Base-by-base conservation (phyloP, 2,329 filamentous ascomycete genomes). In the Pseudogymnoascus sp. region DNA sequence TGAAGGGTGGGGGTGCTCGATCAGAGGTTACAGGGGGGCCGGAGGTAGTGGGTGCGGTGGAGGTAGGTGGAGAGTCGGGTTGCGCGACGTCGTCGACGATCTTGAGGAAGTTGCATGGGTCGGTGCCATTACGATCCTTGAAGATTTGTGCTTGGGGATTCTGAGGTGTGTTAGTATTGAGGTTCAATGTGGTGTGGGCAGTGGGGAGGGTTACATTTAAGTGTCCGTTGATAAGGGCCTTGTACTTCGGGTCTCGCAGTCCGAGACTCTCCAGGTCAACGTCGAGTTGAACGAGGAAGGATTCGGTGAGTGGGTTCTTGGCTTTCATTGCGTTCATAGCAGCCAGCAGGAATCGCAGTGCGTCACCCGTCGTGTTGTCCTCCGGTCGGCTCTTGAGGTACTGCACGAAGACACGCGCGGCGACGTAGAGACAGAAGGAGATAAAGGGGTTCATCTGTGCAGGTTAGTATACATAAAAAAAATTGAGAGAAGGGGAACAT, bases 341-440 rank as follows among this genome's bases (percentile, higher is more conserved):
- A 18, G 88, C 87, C 1, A 97, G 82, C 14, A 97, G 82, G 73
- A 99, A 97, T 63, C 93, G 88, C n/a, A 97, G 78, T 0, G 92
- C 93, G 63, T 93, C 88, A 16, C 81, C 85, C 67, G 85, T 89
- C 74, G 86, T 90, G 71, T 82, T 85, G 74, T 97, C 93, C 31
- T 93, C 88, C 0, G 93, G 91, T n/a, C 89, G 84, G 63, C 90
- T 95, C 75, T 96, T 97, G n/a, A 97, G 81, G 71, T 96, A 97
- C 73, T 97, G 93, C 6, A 97, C 88, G 72, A 97, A 97, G 0
- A 97, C 93, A 61, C 95, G 85, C 21, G 93, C 91, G 9, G 93
- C 89, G n/a, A 97, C 93, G 70, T 97, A 97, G 46, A 99, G 83
- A 72, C 92, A 96, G 75, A 97, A 97, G 0, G 91, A 92, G 69